A percentile compares a stretch with the other conserved stretches of the same genome.
phyloP scores from a whole-genome alignment of 2,329 filamentous ascomycete genomes.

The Ceratocystis diversiconidia region DNA sequence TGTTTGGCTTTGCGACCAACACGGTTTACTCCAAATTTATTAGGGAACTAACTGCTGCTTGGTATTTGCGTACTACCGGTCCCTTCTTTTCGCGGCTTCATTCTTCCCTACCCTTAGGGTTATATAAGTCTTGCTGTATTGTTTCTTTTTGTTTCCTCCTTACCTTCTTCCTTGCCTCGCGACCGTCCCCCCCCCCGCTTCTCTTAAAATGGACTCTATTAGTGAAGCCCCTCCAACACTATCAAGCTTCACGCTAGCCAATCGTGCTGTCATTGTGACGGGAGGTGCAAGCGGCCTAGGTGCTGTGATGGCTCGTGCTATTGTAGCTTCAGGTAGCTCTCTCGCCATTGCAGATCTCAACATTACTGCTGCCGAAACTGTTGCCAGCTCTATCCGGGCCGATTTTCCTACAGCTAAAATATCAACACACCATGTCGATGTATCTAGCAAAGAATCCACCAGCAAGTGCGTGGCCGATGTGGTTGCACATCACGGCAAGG shows the following conservation, averaged over 20 bases:
- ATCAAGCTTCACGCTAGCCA: conserved; percentile 73
- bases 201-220: neutral
- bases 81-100: neutral
- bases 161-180: neutral
- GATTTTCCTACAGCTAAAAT: conserved; percentile 30
- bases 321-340: conserved; percentile 77
- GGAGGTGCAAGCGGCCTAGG: conserved; percentile 82
- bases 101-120: too few relatives aligned
- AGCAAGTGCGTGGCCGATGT: conserved; percentile 2
- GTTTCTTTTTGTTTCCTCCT: neutral
- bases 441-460: conserved; percentile 12
- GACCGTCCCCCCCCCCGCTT: too few relatives aligned
- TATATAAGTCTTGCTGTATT: neutral
- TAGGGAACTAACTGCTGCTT: too few relatives aligned
- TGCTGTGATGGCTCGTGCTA: conserved; percentile 81
- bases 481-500: conserved; percentile 56
- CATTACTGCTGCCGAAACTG: conserved; percentile 24
- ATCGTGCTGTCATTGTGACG: conserved; percentile 70
- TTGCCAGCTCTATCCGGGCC: neutral
- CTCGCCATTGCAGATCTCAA: conserved; percentile 91
- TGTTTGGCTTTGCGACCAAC: too few relatives aligned
- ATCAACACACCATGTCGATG: conserved; percentile 60
- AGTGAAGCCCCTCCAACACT: conserved; percentile 44
- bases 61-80: too few relatives aligned
- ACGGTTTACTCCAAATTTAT: too few relatives aligned